Conservation (phyloP, 2,329 filamentous ascomycete species). For the Magnaporthales sp. region DNA sequence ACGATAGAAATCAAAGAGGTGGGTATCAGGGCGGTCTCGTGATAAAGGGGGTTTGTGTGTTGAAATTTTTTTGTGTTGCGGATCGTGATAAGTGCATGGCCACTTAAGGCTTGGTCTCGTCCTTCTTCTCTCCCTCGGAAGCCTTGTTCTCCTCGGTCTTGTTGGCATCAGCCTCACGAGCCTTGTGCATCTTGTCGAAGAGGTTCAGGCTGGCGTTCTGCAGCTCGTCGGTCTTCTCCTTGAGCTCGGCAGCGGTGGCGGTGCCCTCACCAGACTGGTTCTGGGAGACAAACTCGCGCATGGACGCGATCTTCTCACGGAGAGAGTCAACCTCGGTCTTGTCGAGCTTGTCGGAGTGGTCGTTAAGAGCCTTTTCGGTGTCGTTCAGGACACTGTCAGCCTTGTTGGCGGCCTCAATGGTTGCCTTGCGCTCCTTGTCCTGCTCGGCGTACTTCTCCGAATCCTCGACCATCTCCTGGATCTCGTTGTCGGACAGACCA, state of each 20-base stretch:
- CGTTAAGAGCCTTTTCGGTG: conserved; percentile 96
- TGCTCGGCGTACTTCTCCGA: conserved; percentile 92
- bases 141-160: conserved; percentile 45
- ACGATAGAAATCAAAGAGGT: conserved; percentile 15
- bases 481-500: conserved; percentile 89
- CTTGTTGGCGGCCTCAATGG: conserved; percentile 95
- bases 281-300: conserved; percentile 88
- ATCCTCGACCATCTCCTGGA: conserved; percentile 95
- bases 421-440: conserved; percentile 93
- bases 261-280: conserved; percentile 86
- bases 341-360: conserved; percentile 92
- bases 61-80: conserved; percentile 6
- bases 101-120: conserved; percentile 57
- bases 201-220: conserved; percentile 92
- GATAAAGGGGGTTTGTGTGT: neutral
- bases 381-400: conserved; percentile 95
- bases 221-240: conserved; percentile 97
- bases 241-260: conserved; percentile 84
- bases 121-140: conserved; percentile 68
- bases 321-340: conserved; percentile 91
- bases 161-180: conserved; percentile 58
- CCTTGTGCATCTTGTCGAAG: conserved; percentile 99
- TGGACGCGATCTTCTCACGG: conserved; percentile 80
- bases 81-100: conserved; percentile 7
- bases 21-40: conserved; percentile 14